These are phyloP conservation scores for Aspergillus terreus DNA, from an alignment of 2,329 filamentous ascomycete species.

Conservation along the genomic window DNA sequence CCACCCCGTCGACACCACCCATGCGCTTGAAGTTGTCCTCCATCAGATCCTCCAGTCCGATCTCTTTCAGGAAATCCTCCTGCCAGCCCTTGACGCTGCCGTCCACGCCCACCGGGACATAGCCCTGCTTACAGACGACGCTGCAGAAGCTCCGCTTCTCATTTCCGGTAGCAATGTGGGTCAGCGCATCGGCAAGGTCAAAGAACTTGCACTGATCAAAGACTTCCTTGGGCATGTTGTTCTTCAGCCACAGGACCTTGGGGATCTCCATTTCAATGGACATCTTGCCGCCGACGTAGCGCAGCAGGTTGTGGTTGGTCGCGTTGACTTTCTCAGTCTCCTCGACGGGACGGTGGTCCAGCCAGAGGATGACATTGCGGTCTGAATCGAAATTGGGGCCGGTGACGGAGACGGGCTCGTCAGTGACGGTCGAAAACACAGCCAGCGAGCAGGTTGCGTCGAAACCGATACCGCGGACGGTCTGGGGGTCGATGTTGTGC, in stretches of 20 bases:
- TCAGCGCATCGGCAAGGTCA: slow-evolving; percentile 87
- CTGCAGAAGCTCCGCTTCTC: slow-evolving; percentile 94
- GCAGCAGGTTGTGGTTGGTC: slow-evolving; percentile 85
- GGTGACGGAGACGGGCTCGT: slow-evolving; percentile 87
- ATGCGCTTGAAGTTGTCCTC: slow-evolving; percentile 88
- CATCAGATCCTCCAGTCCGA: slow-evolving; percentile 79
- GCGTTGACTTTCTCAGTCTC: slow-evolving; percentile 93
- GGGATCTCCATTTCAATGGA: slow-evolving; percentile 99
- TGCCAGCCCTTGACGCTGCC: slow-evolving; percentile 98
- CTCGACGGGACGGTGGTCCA: slow-evolving; percentile 86
- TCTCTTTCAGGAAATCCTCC: slow-evolving; percentile 82
- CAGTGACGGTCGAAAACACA: slow-evolving; percentile 83
- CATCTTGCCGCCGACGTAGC: slow-evolving; percentile 97
- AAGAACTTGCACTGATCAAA: slow-evolving; percentile 97
- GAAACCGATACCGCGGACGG: slow-evolving; percentile 88
- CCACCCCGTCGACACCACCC: slow-evolving; percentile 91
- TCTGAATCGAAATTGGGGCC: slow-evolving; percentile 84
- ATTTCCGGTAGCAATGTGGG: slow-evolving; percentile 87
- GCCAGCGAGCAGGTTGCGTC: slow-evolving; percentile 97
- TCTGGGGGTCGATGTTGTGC: slow-evolving; percentile 70
- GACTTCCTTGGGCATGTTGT: slow-evolving; percentile 88
- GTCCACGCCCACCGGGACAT: slow-evolving; percentile 92
- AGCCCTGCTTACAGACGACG: slow-evolving; percentile 95
- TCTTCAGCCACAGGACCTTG: slow-evolving; percentile 97
- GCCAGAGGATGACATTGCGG: slow-evolving; percentile 94